Conservation (phyloP, 345 rosid genomes). For the Hirschfeldia incana region DNA sequence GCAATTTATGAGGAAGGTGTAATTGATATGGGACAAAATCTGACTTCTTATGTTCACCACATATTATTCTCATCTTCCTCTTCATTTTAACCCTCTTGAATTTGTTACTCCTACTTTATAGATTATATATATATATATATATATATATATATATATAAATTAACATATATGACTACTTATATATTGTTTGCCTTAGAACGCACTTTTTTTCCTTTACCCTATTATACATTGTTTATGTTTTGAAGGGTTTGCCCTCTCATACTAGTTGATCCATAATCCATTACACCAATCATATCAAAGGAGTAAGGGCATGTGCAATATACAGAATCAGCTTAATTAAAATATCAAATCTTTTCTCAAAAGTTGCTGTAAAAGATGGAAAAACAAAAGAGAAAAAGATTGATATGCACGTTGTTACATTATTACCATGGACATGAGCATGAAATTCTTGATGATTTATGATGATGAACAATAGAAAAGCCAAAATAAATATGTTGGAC, state of each 20-base stretch:
- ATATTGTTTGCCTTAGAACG: not conserved
- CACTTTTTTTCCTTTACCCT: not conserved
- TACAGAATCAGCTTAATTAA: not conserved
- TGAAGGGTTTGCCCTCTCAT: not conserved
- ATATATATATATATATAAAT: not conserved
- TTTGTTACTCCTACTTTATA: not conserved
- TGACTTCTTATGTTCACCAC: not conserved
- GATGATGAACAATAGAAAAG: not conserved
- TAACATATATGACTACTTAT: not conserved
- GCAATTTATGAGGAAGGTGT: not conserved
- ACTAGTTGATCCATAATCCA: not conserved
- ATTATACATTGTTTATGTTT: not conserved
- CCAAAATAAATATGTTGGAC: not conserved
- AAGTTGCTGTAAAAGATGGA: constrained; percentile 23
- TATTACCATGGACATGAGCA: constrained; percentile 22
- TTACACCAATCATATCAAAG: constrained; percentile 6
- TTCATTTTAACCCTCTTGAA: not conserved
- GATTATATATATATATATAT: not conserved
- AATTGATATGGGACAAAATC: not conserved
- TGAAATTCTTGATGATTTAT: constrained; percentile 22
- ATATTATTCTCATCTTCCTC: not conserved
- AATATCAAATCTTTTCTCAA: constrained; percentile 21
- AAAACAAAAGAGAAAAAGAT: constrained; percentile 9
- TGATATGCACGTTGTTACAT: constrained; percentile 16
- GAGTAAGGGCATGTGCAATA: constrained; percentile 17